Percentiles rank a stretch among this genome's conserved stretches.
Evolutionary conservation across 129 eudicot genomes (phyloP).

Genomic region (Escallonia herrerae): DNA sequence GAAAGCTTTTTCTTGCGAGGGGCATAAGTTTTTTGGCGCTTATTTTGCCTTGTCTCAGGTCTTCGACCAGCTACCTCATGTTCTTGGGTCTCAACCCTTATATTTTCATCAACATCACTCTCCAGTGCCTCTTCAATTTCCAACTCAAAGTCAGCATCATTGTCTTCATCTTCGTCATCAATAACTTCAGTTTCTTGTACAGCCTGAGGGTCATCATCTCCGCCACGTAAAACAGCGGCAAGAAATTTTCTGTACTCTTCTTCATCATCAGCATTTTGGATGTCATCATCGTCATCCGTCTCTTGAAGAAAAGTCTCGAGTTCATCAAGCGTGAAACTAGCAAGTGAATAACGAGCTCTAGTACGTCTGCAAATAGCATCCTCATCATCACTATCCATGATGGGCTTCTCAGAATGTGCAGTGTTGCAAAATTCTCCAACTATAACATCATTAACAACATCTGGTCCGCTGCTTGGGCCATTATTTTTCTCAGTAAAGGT

Average conservation of each 20-base stretch:
- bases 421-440: constrained; percentile 16
- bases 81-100: constrained; percentile 27
- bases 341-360: constrained; percentile 96
- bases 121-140: constrained; percentile 96
- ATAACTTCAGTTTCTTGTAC: constrained; percentile 39
- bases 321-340: constrained; percentile 88
- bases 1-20: constrained; percentile 32
- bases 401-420: constrained; percentile 22
- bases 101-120: constrained; percentile 69
- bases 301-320: constrained; percentile 97
- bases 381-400: constrained; percentile 47
- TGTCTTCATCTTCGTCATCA: constrained; percentile 91
- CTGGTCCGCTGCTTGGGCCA: constrained; percentile 22
- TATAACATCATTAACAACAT: constrained; percentile 22
- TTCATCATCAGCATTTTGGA: constrained; percentile 84
- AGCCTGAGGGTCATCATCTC: constrained; percentile 33
- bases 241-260: constrained; percentile 88
- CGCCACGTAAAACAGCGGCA: constrained; percentile 78
- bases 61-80: constrained; percentile 42
- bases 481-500: constrained; percentile 22
- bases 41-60: constrained; percentile 71
- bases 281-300: constrained; percentile 93
- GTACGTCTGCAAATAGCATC: constrained; percentile 93
- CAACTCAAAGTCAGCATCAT: constrained; percentile 94
- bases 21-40: constrained; percentile 36